A percentile compares a stretch with the other conserved stretches of the same genome.
Evolutionary conservation across 352 stramenopile species (phyloP).

Genomic region (Phytophthora quininea): DNA sequence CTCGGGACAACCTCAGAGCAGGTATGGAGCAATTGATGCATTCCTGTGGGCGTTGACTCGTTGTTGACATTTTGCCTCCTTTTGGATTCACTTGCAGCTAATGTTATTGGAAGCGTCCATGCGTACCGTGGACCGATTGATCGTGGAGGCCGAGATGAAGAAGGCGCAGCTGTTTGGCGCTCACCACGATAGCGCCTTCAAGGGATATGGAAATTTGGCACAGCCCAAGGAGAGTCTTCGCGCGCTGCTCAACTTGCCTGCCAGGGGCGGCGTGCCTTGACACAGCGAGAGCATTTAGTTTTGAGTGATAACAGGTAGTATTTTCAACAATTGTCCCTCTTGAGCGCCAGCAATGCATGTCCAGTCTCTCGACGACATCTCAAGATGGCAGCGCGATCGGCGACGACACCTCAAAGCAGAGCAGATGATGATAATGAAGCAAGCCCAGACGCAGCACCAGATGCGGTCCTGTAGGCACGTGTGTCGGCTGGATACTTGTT

Average conservation of each 20-base stretch:
- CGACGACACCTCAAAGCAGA: constrained; percentile 13
- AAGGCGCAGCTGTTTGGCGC: constrained; percentile 68
- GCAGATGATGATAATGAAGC: constrained; percentile 13
- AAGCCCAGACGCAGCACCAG: constrained; percentile 24
- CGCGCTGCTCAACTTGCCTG: constrained; percentile 47
- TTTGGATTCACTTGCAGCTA: constrained; percentile 36
- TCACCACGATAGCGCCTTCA: constrained; percentile 82
- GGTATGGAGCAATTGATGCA: constrained; percentile 19
- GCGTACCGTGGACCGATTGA: constrained; percentile 62
- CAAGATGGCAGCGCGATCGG: constrained; percentile 30
- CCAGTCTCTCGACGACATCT: constrained; percentile 30
- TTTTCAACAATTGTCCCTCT: background rate
- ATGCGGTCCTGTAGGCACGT: constrained; percentile 6
- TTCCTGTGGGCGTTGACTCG: too few species aligned
- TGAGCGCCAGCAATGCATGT: background rate
- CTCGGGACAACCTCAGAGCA: constrained; percentile 49
- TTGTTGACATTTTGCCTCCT: constrained; percentile 6
- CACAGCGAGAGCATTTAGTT: constrained; percentile 1
- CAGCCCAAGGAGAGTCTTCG: constrained; percentile 75
- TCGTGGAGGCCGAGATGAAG: constrained; percentile 73
- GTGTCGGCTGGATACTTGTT: constrained; percentile 18
- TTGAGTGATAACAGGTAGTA: constrained; percentile 28
- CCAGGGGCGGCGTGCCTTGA: constrained; percentile 27
- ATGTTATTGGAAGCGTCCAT: constrained; percentile 69
- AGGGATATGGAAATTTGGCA: constrained; percentile 67